A percentile compares a stretch with the other conserved stretches of the same genome.
Evolutionary conservation across 23 red algal genomes (phyloP).

Genomic region (Gracilaria gracilis): DNA sequence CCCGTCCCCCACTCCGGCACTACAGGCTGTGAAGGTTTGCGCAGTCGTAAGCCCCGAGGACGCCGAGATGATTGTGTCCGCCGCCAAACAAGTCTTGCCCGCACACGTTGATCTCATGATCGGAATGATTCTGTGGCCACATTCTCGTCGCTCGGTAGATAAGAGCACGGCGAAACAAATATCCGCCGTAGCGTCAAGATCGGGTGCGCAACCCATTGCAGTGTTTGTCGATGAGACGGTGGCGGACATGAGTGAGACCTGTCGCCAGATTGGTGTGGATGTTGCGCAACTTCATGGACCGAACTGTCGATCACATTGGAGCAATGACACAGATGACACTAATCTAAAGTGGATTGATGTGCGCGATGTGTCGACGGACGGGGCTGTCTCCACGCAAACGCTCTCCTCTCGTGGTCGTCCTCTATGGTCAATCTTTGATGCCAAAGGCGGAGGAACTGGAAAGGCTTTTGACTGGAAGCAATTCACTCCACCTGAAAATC

Average conservation of each 20-base stretch:
- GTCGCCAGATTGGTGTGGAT: slow-evolving; percentile 34
- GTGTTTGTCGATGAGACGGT: slow-evolving; percentile 82
- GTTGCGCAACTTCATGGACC: slow-evolving; percentile 76
- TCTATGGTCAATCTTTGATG: slow-evolving; percentile 68
- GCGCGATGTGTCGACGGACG: slow-evolving; percentile 45
- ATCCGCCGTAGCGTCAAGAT: slow-evolving; percentile 45
- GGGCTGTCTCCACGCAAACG: slow-evolving; percentile 18
- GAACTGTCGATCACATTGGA: slow-evolving; percentile 17
- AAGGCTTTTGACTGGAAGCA: slow-evolving; percentile 73
- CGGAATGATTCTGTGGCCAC: slow-evolving; percentile 82
- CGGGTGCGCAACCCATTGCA: slow-evolving; percentile 57
- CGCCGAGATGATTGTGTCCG: slow-evolving; percentile 38
- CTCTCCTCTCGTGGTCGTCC: background rate
- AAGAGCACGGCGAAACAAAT: slow-evolving; percentile 42
- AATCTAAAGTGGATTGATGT: slow-evolving; percentile 53
- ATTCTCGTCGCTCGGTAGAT: slow-evolving; percentile 67
- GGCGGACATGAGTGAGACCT: slow-evolving; percentile 25
- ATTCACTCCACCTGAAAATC: slow-evolving; percentile 38
- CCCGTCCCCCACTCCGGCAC: background rate
- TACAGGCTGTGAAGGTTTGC: slow-evolving; percentile 79
- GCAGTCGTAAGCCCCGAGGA: slow-evolving; percentile 69
- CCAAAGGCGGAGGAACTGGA: slow-evolving; percentile 83
- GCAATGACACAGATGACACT: background rate
- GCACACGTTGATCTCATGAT: slow-evolving; percentile 55
- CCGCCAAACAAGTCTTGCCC: slow-evolving; percentile 26